Conservation (phyloP, 2,329 filamentous ascomycete genomes). For the Colletotrichum lupini region DNA sequence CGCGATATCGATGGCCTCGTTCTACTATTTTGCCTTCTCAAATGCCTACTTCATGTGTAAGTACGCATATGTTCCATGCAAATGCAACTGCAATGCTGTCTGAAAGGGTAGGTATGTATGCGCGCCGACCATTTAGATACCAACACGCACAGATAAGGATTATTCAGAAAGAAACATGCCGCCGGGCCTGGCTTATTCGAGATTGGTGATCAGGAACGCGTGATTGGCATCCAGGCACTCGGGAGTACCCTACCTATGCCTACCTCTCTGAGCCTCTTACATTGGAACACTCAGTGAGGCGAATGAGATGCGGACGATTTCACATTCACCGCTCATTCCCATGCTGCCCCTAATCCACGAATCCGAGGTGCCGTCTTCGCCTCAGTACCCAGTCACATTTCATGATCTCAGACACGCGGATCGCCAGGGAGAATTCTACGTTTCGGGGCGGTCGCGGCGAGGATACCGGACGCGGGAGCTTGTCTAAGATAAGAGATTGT, state of each 20-base stretch:
- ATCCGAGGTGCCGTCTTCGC: background rate
- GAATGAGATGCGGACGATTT: constrained; percentile 6
- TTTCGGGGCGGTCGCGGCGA: background rate
- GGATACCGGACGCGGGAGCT: background rate
- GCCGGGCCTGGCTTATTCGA: background rate
- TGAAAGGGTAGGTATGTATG: constrained; percentile 22
- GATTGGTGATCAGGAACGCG: constrained; percentile 12
- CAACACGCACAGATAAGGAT: background rate
- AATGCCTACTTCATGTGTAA: background rate
- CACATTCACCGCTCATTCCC: constrained; percentile 27
- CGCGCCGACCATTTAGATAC: constrained; percentile 13
- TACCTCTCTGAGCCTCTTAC: background rate
- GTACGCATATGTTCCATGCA: constrained; percentile 7
- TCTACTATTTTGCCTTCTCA: background rate
- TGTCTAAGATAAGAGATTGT: background rate
- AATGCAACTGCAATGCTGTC: constrained; percentile 19
- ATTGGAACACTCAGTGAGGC: background rate
- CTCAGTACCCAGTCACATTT: too few relatives aligned
- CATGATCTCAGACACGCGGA: background rate
- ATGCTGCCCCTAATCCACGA: background rate
- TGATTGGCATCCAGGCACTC: constrained; percentile 4
- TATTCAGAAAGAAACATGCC: background rate
- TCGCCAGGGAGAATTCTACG: background rate
- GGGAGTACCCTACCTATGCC: background rate
- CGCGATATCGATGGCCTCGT: background rate